These are phyloP conservation scores for Pisolithus thermaeus DNA, from an alignment of 1,284 basidiomycete species.

Conservation along the genomic window DNA sequence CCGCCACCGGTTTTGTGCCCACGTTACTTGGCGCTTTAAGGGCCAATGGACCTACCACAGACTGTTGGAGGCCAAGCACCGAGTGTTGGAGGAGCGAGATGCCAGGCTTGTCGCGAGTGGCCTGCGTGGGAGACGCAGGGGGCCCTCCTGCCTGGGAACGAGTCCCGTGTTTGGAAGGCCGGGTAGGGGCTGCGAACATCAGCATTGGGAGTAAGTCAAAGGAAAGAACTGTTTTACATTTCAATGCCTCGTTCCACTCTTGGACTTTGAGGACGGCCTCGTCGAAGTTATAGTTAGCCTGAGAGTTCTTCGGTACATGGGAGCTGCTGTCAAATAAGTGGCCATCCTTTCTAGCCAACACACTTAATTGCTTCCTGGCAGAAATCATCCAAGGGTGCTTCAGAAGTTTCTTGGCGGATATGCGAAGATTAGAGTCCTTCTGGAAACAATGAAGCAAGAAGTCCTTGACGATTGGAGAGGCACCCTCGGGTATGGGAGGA, in stretches of 20 bases:
- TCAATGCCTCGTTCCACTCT: conserved; percentile 97
- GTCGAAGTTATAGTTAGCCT: conserved; percentile 82
- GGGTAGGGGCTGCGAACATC: conserved; percentile 43
- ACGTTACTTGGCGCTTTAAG: conserved; percentile 21
- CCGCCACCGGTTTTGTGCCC: conserved; percentile 20
- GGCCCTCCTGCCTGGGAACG: conserved; percentile 33
- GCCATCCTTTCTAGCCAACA: conserved; percentile 37
- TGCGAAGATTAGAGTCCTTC: conserved; percentile 92
- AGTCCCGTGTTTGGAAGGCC: conserved; percentile 57
- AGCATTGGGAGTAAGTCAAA: conserved; percentile 18
- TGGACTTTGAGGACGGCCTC: conserved; percentile 93
- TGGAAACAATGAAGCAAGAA: conserved; percentile 98
- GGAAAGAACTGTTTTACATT: conserved; percentile 46
- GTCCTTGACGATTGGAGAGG: conserved; percentile 91
- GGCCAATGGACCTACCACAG: conserved; percentile 23
- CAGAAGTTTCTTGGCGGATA: conserved; percentile 90
- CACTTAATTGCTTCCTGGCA: conserved; percentile 67
- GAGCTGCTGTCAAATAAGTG: conserved; percentile 22
- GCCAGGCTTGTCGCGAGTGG: conserved; percentile 26
- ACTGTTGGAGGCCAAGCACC: conserved; percentile 29
- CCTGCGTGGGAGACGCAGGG: conserved; percentile 38
- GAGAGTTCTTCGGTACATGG: conserved; percentile 44
- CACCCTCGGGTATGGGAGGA: conserved; percentile 92
- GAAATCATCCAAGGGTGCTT: conserved; percentile 95
- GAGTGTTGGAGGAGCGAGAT: conserved; percentile 26